Conservation (phyloP, 2,329 filamentous ascomycete species). For the Monosporascus sp. region DNA sequence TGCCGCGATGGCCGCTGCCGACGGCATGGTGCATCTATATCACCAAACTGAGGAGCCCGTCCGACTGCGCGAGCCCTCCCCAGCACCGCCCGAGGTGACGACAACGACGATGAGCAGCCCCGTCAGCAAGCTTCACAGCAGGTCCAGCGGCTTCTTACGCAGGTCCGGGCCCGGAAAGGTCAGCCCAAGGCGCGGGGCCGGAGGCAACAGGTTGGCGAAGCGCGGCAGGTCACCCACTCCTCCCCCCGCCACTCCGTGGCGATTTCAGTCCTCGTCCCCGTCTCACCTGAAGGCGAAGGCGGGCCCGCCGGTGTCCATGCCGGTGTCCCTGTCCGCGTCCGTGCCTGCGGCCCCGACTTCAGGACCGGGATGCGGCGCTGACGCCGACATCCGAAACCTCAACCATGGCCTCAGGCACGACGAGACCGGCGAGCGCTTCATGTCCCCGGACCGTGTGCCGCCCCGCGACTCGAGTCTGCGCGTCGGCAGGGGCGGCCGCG, state of each 20-base stretch:
- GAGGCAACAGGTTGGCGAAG: conserved; percentile 12
- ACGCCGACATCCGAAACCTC: neutral
- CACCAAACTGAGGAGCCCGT: conserved; percentile 8
- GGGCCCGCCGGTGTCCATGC: conserved; percentile 6
- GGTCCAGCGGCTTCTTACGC: conserved; percentile 5
- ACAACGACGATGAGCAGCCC: neutral
- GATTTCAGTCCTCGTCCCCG: neutral
- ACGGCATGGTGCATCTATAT: conserved; percentile 13
- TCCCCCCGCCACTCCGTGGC: conserved; percentile 3
- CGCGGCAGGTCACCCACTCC: conserved; percentile 8
- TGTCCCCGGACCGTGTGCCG: too few species aligned
- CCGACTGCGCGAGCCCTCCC: conserved; percentile 15
- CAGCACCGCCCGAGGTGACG: conserved; percentile 1
- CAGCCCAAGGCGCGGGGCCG: neutral
- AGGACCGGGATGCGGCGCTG: neutral
- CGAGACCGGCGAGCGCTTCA: too few species aligned
- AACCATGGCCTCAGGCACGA: too few species aligned
- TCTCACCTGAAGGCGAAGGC: conserved; percentile 7
- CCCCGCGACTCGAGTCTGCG: neutral
- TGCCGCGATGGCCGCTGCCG: conserved; percentile 1
- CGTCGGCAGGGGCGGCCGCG: neutral
- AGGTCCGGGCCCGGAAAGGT: too few species aligned
- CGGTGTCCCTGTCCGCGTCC: neutral
- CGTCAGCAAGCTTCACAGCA: conserved; percentile 1
- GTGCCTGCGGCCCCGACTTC: neutral